phyloP scores from a whole-genome alignment of 805 yeast species.

The Hanseniaspora occidentalis region DNA sequence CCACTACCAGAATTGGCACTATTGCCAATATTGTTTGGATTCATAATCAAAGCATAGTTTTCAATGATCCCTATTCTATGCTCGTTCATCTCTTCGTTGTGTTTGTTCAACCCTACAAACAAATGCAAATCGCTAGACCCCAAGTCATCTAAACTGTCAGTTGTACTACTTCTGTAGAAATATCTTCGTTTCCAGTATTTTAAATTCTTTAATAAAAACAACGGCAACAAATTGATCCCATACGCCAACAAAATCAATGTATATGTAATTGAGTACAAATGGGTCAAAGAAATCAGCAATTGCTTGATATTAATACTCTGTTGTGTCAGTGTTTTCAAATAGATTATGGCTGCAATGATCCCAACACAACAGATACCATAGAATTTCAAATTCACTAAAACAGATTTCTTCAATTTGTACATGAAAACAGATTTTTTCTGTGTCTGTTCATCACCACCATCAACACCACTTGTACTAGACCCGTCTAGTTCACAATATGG shows the following conservation, averaged over 20 bases:
- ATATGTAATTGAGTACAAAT: conserved; percentile 21
- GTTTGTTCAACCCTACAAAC: conserved; percentile 20
- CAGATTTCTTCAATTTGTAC: conserved; percentile 13
- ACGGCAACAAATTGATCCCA: conserved; percentile 20
- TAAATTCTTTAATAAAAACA: background rate
- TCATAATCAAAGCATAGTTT: conserved; percentile 15
- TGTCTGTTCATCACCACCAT: too few species aligned
- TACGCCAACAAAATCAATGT: conserved; percentile 18
- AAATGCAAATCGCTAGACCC: too few species aligned
- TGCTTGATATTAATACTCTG: conserved; percentile 19
- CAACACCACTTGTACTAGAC: background rate
- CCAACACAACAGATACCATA: conserved; percentile 17
- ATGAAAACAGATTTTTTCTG: conserved; percentile 7
- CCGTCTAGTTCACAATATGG: conserved; percentile 5
- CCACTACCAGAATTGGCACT: conserved; percentile 10
- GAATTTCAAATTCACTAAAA: conserved; percentile 19
- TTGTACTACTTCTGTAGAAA: conserved; percentile 11
- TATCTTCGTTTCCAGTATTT: background rate
- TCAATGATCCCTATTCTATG: conserved; percentile 18
- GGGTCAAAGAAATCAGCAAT: conserved; percentile 20
- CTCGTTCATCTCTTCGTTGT: conserved; percentile 22
- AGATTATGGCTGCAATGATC: conserved; percentile 15
- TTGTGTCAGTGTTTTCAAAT: conserved; percentile 11
- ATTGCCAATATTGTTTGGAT: conserved; percentile 11
- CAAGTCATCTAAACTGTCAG: conserved; percentile 7